These are phyloP conservation scores for Fomitopsis pulvina DNA, from an alignment of 768 basidiomycete species.

Conservation along the genomic window DNA sequence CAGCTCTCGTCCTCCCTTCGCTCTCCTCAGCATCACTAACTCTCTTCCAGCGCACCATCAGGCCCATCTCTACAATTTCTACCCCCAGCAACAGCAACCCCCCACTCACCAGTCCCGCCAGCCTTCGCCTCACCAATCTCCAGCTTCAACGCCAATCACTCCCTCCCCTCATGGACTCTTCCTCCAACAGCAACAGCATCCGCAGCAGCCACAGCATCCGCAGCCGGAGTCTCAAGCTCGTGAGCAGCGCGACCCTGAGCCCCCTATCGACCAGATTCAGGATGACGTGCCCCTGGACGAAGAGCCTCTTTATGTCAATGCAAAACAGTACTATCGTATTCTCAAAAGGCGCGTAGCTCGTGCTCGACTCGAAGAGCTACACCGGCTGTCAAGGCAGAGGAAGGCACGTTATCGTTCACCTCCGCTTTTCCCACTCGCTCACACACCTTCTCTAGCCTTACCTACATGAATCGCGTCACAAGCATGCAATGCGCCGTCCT, in stretches of 20 bases:
- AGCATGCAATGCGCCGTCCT: constrained; percentile 96
- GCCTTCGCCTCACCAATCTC: constrained; percentile 25
- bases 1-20: constrained; percentile 19
- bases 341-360: constrained; percentile 90
- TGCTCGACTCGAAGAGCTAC: constrained; percentile 89
- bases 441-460: constrained; percentile 47
- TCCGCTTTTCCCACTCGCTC: constrained; percentile 7
- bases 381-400: constrained; percentile 85
- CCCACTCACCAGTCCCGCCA: constrained; percentile 24
- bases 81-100: constrained; percentile 18
- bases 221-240: constrained; percentile 10
- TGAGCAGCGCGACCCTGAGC: constrained; percentile 17
- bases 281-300: constrained; percentile 63
- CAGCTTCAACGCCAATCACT: constrained; percentile 18
- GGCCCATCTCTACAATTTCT: constrained; percentile 17
- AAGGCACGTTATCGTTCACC: constrained; percentile 50
- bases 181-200: constrained; percentile 17
- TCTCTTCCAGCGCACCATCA: constrained; percentile 14
- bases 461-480: constrained; percentile 95
- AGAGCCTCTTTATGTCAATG: constrained; percentile 98
- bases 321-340: constrained; percentile 98
- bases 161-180: constrained; percentile 25
- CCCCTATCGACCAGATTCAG: constrained; percentile 25
- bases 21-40: constrained; percentile 11
- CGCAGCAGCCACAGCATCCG: constrained; percentile 11